Evolutionary conservation across 2,329 filamentous ascomycete species (phyloP).

Genomic region (Chrysoporthe puriensis): DNA sequence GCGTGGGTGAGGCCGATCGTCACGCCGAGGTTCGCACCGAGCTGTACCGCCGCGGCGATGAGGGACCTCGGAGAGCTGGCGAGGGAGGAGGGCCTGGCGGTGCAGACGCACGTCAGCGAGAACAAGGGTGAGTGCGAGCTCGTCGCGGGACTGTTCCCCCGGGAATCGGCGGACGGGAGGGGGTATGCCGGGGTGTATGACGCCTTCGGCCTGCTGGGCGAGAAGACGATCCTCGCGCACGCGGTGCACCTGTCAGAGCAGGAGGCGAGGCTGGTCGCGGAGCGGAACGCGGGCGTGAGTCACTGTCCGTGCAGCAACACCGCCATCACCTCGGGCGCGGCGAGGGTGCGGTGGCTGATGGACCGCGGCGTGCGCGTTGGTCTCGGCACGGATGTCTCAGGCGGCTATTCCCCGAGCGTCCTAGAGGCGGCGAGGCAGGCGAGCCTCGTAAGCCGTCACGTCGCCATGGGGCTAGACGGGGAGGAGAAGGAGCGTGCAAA

Average conservation of each 20-base stretch:
- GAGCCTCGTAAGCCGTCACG: conserved; percentile 73
- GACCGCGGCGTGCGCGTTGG: conserved; percentile 78
- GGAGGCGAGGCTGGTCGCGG: conserved; percentile 68
- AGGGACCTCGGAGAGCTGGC: conserved; percentile 66
- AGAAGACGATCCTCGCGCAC: conserved; percentile 82
- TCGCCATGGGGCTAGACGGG: conserved; percentile 55
- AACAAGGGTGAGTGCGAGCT: conserved; percentile 75
- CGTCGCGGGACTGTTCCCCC: conserved; percentile 71
- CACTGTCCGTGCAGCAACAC: conserved; percentile 91
- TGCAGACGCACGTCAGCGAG: conserved; percentile 91
- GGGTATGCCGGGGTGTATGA: conserved; percentile 83
- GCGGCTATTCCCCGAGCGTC: conserved; percentile 81
- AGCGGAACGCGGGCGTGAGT: conserved; percentile 66
- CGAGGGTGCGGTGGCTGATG: conserved; percentile 74
- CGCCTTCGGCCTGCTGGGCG: conserved; percentile 66
- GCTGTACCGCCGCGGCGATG: conserved; percentile 65
- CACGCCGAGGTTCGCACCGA: conserved; percentile 72
- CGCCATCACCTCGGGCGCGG: conserved; percentile 77
- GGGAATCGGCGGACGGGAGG: conserved; percentile 35
- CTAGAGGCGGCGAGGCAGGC: conserved; percentile 85
- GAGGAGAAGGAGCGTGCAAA: conserved; percentile 55
- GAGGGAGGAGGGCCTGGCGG: conserved; percentile 62
- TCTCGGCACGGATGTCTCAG: conserved; percentile 87
- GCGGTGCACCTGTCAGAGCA: conserved; percentile 72
- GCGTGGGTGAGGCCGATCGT: conserved; percentile 77